Conservation (phyloP, 2,329 filamentous ascomycete species). For the Ramichloridium luteum region DNA sequence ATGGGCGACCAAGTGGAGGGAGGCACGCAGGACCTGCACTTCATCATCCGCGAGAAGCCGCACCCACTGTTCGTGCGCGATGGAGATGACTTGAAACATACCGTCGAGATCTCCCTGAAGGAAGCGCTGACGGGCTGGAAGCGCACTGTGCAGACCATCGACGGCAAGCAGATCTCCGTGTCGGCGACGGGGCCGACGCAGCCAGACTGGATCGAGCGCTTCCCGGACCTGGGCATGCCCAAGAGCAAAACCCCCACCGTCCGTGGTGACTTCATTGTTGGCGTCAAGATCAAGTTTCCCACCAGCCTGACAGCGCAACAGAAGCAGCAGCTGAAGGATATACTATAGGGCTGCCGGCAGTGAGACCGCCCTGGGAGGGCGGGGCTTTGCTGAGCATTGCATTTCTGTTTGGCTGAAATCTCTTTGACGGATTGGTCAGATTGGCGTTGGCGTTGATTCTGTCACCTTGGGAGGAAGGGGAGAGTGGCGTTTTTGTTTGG, state of each 20-base stretch:
- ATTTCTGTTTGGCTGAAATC: no score
- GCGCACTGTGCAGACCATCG: conserved; percentile 83
- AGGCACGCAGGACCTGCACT: conserved; percentile 87
- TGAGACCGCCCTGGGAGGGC: no score
- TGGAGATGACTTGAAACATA: conserved; percentile 73
- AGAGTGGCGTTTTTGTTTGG: no score
- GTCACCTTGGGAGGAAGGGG: no score
- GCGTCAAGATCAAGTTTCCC: conserved; percentile 89
- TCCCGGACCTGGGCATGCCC: conserved; percentile 84
- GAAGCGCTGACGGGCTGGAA: conserved; percentile 92
- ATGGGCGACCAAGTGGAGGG: conserved; percentile 98
- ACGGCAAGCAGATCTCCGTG: conserved; percentile 71
- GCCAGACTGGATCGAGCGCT: conserved; percentile 68
- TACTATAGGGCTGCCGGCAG: conserved; percentile 50
- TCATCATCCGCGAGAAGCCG: conserved; percentile 88
- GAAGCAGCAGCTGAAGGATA: conserved; percentile 68
- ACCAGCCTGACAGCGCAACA: conserved; percentile 61
- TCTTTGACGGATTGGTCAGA: no score
- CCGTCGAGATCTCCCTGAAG: conserved; percentile 73
- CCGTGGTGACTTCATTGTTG: conserved; percentile 77
- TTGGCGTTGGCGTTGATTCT: no score
- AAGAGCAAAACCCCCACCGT: conserved; percentile 77
- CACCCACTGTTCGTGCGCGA: conserved; percentile 76
- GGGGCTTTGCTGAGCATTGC: no score
- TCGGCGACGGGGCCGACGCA: conserved; percentile 74